A percentile compares a stretch with the other conserved stretches of the same genome.
phyloP scores from a whole-genome alignment of 2,329 filamentous ascomycete species.

The Penicillium sp. region DNA sequence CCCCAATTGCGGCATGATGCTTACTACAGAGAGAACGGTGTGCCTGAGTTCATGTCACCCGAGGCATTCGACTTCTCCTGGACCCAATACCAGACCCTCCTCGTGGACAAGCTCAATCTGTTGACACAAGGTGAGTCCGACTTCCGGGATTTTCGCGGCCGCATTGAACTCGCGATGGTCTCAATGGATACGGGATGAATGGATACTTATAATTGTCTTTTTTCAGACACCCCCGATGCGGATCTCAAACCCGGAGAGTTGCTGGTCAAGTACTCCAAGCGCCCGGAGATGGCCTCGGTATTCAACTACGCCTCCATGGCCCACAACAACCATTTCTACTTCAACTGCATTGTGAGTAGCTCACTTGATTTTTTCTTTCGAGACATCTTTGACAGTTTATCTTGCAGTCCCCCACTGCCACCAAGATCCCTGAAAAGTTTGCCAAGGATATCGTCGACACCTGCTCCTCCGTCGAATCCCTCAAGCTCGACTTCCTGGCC shows the following conservation, averaged over 20 bases:
- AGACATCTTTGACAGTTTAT: constrained; percentile 8
- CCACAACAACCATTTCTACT: constrained; percentile 70
- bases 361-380: too few relatives aligned
- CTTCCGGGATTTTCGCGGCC: constrained; percentile 3
- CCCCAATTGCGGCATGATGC: constrained; percentile 47
- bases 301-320: constrained; percentile 98
- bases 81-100: constrained; percentile 70
- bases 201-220: neutral
- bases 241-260: constrained; percentile 61
- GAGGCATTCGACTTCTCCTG: constrained; percentile 71
- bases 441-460: constrained; percentile 57
- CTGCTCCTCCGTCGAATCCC: constrained; percentile 78
- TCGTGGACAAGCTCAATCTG: constrained; percentile 71
- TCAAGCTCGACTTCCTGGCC: constrained; percentile 71
- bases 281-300: constrained; percentile 67
- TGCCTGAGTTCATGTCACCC: constrained; percentile 66
- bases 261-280: constrained; percentile 68
- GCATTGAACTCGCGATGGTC: neutral
- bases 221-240: constrained; percentile 59
- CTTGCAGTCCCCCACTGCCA: constrained; percentile 39
- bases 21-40: constrained; percentile 47
- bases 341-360: constrained; percentile 42
- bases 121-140: constrained; percentile 61
- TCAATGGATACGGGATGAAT: neutral
- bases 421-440: constrained; percentile 54